Percentiles rank a stretch among this genome's conserved stretches.
These are phyloP conservation scores for Trypanosoma avium DNA, from an alignment of 208 protist species.

Conservation along the genomic window DNA sequence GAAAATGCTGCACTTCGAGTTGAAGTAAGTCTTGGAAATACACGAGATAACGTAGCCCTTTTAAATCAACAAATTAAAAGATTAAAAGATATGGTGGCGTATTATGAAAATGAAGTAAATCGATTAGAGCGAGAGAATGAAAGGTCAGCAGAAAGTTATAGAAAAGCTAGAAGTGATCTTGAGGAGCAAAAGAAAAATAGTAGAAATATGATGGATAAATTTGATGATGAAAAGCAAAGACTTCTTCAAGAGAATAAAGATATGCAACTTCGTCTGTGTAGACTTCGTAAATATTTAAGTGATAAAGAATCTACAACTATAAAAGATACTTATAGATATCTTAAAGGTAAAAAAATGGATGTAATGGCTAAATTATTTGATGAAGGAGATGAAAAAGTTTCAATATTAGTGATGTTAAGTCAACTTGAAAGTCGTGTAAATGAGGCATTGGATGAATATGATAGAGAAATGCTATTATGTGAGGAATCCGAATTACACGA, in stretches of 20 bases:
- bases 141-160: slow-evolving; percentile 49
- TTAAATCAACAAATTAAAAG: slow-evolving; percentile 53
- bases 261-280: slow-evolving; percentile 83
- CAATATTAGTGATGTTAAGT: slow-evolving; percentile 68
- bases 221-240: slow-evolving; percentile 55
- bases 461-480: slow-evolving; percentile 68
- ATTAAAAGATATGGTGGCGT: slow-evolving; percentile 40
- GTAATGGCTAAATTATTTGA: slow-evolving; percentile 74
- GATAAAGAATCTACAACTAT: slow-evolving; percentile 54
- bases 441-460: slow-evolving; percentile 75
- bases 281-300: slow-evolving; percentile 77
- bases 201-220: slow-evolving; percentile 23
- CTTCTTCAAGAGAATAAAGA: slow-evolving; percentile 89
- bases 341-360: slow-evolving; percentile 77
- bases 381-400: slow-evolving; percentile 79
- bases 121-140: slow-evolving; percentile 72
- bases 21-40: slow-evolving; percentile 56
- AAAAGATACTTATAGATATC: slow-evolving; percentile 69
- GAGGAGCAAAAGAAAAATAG: slow-evolving; percentile 25
- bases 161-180: slow-evolving; percentile 39
- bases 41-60: slow-evolving; percentile 45
- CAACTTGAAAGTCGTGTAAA: slow-evolving; percentile 88
- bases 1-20: slow-evolving; percentile 62
- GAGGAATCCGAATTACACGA: slow-evolving; percentile 30
- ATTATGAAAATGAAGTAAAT: slow-evolving; percentile 74